These are phyloP conservation scores for Zopfochytrium polystomum DNA, from an alignment of 371 early-diverging fungal genomes.

Conservation along the genomic window DNA sequence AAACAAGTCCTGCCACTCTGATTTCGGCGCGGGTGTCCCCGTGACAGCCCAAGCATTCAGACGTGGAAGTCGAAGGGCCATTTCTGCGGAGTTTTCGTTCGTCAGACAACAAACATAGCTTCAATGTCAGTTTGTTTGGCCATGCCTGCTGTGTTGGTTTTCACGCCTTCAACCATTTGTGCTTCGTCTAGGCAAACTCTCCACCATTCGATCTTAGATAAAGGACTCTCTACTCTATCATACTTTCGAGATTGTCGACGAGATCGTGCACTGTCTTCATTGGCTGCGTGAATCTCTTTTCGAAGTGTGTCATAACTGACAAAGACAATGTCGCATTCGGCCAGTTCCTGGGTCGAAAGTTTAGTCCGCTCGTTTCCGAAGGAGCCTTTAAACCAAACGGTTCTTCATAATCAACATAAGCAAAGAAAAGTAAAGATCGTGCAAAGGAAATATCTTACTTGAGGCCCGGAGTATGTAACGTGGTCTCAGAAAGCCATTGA, in stretches of 20 bases:
- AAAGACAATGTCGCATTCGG: slow-evolving; percentile 56
- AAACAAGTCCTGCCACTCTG: slow-evolving; percentile 55
- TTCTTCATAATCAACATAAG: no score
- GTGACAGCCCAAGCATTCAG: slow-evolving; percentile 68
- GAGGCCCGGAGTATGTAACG: slow-evolving; percentile 26
- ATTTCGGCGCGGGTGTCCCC: slow-evolving; percentile 73
- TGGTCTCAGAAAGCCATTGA: slow-evolving; percentile 66
- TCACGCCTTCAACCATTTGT: slow-evolving; percentile 60
- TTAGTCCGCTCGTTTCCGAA: background rate
- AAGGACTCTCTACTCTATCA: slow-evolving; percentile 44
- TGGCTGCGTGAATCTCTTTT: slow-evolving; percentile 53
- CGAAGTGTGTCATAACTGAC: slow-evolving; percentile 57
- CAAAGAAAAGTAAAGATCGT: no score
- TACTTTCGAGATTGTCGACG: slow-evolving; percentile 45
- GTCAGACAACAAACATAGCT: no score
- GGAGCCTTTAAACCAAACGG: no score
- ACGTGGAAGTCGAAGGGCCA: slow-evolving; percentile 58
- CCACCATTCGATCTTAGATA: slow-evolving; percentile 58
- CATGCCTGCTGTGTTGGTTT: slow-evolving; percentile 46
- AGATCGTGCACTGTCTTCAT: slow-evolving; percentile 32
- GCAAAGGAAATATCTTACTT: background rate
- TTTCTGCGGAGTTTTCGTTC: no score
- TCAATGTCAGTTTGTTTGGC: no score
- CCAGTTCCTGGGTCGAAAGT: slow-evolving; percentile 33
- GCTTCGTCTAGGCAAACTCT: slow-evolving; percentile 52